A percentile compares a stretch with the other conserved stretches of the same genome.
Evolutionary conservation across 768 basidiomycete species (phyloP).

Genomic region (Leucocoprinus leucothites): DNA sequence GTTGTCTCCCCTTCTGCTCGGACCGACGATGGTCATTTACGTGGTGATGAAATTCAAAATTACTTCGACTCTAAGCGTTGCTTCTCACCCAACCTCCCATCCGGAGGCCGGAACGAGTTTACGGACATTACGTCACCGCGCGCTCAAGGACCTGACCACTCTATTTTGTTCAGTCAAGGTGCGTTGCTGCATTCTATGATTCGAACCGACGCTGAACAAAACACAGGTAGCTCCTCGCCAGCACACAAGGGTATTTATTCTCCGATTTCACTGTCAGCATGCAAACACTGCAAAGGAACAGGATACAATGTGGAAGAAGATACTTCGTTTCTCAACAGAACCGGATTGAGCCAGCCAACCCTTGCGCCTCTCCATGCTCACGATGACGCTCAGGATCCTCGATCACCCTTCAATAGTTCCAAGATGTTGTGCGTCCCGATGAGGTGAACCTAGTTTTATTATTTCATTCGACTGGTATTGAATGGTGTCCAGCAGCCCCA

Average conservation of each 20-base stretch:
- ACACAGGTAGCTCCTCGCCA: background rate
- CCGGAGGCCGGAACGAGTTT: background rate
- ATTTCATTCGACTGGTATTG: background rate
- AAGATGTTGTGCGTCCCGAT: background rate
- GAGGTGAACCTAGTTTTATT: background rate
- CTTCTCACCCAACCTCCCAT: no score
- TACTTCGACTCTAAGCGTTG: background rate
- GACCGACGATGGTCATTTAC: background rate
- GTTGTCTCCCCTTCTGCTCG: background rate
- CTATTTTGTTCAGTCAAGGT: constrained; percentile 6
- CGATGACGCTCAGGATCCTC: constrained; percentile 3
- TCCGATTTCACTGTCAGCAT: background rate
- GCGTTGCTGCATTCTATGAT: background rate
- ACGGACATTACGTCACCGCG: background rate
- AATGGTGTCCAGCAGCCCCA: background rate
- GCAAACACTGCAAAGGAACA: constrained; percentile 8
- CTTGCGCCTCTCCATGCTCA: constrained; percentile 1
- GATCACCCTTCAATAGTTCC: constrained; percentile 2
- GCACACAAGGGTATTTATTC: background rate
- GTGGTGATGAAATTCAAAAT: background rate
- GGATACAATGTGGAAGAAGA: background rate
- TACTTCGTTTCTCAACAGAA: background rate
- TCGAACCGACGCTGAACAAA: background rate
- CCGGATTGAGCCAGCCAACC: constrained; percentile 1
- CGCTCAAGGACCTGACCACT: background rate